Evolutionary conservation across 2,329 filamentous ascomycete species (phyloP).

Genomic region (Trichoderma gracile): DNA sequence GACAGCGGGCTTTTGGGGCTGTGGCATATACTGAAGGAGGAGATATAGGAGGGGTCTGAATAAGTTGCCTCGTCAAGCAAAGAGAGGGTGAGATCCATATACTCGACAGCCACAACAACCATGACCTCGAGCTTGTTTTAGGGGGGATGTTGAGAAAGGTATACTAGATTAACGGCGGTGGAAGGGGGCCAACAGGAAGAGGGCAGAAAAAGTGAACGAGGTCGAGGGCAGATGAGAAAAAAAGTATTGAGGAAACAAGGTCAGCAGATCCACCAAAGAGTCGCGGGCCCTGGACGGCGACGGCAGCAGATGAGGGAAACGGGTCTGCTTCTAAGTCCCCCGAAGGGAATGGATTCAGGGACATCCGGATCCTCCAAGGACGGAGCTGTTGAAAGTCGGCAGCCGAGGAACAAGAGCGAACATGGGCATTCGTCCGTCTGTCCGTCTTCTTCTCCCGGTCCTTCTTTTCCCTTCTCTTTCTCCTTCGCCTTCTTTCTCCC

Average conservation of each 20-base stretch:
- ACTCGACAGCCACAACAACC: constrained; percentile 22
- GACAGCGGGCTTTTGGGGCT: constrained; percentile 14
- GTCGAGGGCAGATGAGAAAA: neutral
- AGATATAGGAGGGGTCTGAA: constrained; percentile 22
- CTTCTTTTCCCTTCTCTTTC: constrained; percentile 1
- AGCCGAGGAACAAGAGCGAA: constrained; percentile 4
- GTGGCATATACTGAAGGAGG: constrained; percentile 20
- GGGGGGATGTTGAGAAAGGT: neutral
- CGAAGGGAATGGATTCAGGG: constrained; percentile 6
- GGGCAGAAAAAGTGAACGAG: neutral
- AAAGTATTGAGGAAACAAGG: constrained; percentile 12
- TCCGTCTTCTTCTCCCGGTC: neutral
- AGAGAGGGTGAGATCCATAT: constrained; percentile 20
- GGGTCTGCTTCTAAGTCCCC: constrained; percentile 16
- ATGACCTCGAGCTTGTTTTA: constrained; percentile 13
- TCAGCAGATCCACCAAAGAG: constrained; percentile 21
- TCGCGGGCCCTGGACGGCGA: constrained; percentile 19
- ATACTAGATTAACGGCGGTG: neutral
- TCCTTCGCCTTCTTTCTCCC: no score
- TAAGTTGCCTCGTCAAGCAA: constrained; percentile 16
- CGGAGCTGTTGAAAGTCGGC: constrained; percentile 10
- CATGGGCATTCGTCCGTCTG: neutral
- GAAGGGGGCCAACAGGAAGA: constrained; percentile 5
- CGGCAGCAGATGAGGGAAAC: constrained; percentile 18
- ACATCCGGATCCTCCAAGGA: constrained; percentile 15